These are phyloP conservation scores for Austropuccinia psidii DNA, from an alignment of 1,284 basidiomycete species.

Conservation along the genomic window DNA sequence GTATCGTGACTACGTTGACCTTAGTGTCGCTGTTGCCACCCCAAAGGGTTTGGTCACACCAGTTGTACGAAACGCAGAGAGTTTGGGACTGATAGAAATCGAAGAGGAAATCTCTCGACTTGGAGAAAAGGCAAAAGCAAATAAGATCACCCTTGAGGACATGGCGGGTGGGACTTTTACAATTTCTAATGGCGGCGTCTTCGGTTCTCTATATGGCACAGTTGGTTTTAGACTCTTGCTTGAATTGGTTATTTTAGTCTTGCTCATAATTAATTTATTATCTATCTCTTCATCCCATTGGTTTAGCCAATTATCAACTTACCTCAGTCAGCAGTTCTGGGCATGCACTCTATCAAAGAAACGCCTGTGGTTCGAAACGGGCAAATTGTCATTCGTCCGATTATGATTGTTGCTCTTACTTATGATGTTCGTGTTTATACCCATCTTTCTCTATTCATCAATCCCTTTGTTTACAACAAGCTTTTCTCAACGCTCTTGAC, in stretches of 20 bases:
- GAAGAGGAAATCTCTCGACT: slow-evolving; percentile 84
- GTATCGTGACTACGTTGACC: slow-evolving; percentile 52
- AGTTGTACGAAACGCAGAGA: slow-evolving; percentile 83
- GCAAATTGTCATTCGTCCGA: slow-evolving; percentile 87
- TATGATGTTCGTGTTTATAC: slow-evolving; percentile 11
- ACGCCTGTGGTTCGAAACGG: slow-evolving; percentile 85
- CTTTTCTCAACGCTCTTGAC: background rate
- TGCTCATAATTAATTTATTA: background rate
- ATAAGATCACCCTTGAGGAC: slow-evolving; percentile 89
- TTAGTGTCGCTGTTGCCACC: slow-evolving; percentile 91
- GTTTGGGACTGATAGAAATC: slow-evolving; percentile 78
- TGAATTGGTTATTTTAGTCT: slow-evolving; percentile 51
- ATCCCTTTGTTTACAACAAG: background rate
- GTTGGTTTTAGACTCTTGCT: slow-evolving; percentile 50
- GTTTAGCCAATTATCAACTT: slow-evolving; percentile 64
- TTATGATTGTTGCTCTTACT: slow-evolving; percentile 64
- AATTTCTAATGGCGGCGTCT: slow-evolving; percentile 98
- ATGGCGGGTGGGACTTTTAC: slow-evolving; percentile 95
- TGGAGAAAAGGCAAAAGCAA: slow-evolving; percentile 87
- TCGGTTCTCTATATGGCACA: slow-evolving; percentile 91
- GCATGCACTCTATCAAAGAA: slow-evolving; percentile 96
- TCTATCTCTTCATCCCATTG: background rate
- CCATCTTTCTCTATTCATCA: background rate
- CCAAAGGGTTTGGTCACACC: slow-evolving; percentile 97
- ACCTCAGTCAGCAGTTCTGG: slow-evolving; percentile 83